Evolutionary conservation across 208 protist genomes (phyloP), one percentile per base, ranked within the genome.

Genomic region (Trypanosoma avium): DNA sequence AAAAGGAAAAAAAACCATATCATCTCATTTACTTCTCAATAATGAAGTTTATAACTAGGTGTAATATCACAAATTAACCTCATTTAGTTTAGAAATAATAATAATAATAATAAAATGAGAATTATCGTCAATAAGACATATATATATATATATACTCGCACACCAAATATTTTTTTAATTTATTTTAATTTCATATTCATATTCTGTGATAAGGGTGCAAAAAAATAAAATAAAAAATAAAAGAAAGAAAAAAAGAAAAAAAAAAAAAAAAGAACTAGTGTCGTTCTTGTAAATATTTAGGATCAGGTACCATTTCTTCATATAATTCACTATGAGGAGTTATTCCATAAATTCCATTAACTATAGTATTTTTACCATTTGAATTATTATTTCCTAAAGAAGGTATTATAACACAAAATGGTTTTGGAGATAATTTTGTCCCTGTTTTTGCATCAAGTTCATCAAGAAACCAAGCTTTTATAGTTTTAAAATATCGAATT

Each of bases 381-480:
- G n/a, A n/a, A n/a, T n/a, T n/a, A n/a, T n/a, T n/a, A n/a, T n/a
- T n/a, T n/a, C n/a, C n/a, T 30, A 29, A 61, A 12, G 27, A 1
- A 57, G 45, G 57, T 42, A 71, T 33, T 6, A 48, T 4, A n/a
- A 69, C 42, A 61, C 68, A 65, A 48, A 65, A 65, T 17, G 17
- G 21, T 43, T 65, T 54, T 29, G 60, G 60, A 48, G 60, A 70
- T 12, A 52, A 65, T 7, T 47, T 15, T 55, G 52, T 27, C 5
- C 53, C 54, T n/a, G 71, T 77, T 15, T 26, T 61, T 27, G 21
- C 19, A 32, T 77, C 71, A 12, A 77, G 53, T 9, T 56, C 59
- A 49, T 77, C 71, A 38, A 77, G 47, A 61, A 64, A 67, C 71
- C 71, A 77, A 21, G 71, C 66, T 9, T 59, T 67, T n/a, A 69